Conservation (phyloP, 2,329 filamentous ascomycete genomes). For the Microcyclosporella mali region DNA sequence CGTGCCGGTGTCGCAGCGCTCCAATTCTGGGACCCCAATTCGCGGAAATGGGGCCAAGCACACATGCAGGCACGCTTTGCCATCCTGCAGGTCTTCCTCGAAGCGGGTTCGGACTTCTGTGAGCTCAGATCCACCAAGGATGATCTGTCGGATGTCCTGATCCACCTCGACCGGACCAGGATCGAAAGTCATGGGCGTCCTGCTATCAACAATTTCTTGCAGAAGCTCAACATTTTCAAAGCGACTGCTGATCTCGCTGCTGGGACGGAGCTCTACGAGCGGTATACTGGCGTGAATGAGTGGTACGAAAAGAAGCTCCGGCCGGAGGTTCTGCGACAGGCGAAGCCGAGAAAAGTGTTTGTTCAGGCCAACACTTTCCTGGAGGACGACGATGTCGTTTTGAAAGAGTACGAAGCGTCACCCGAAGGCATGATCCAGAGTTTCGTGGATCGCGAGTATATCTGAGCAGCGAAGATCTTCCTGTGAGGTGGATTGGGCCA, state of each 20-base stretch:
- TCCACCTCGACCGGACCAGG: slow-evolving; percentile 77
- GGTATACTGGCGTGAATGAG: slow-evolving; percentile 76
- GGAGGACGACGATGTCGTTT: slow-evolving; percentile 57
- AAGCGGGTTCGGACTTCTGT: slow-evolving; percentile 81
- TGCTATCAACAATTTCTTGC: slow-evolving; percentile 78
- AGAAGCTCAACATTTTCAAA: slow-evolving; percentile 91
- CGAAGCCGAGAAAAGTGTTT: slow-evolving; percentile 83
- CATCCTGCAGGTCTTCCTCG: slow-evolving; percentile 77
- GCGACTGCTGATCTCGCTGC: slow-evolving; percentile 74
- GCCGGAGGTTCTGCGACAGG: slow-evolving; percentile 66
- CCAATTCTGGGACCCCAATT: slow-evolving; percentile 92
- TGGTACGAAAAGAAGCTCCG: slow-evolving; percentile 80
- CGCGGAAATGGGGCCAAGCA: slow-evolving; percentile 78
- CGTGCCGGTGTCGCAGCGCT: slow-evolving; percentile 81
- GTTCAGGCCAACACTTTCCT: slow-evolving; percentile 86
- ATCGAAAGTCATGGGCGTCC: slow-evolving; percentile 77
- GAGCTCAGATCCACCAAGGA: slow-evolving; percentile 68
- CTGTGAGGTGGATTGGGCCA: too few species aligned
- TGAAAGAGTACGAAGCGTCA: slow-evolving; percentile 82
- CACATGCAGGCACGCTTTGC: slow-evolving; percentile 57
- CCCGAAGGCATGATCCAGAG: slow-evolving; percentile 77
- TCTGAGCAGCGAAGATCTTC: slow-evolving; percentile 18
- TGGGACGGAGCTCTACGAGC: slow-evolving; percentile 73
- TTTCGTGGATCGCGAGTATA: slow-evolving; percentile 42
- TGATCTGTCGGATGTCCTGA: slow-evolving; percentile 67